Evolutionary conservation across 495 filamentous ascomycete species (phyloP).

Genomic region (Podospora anserina): DNA sequence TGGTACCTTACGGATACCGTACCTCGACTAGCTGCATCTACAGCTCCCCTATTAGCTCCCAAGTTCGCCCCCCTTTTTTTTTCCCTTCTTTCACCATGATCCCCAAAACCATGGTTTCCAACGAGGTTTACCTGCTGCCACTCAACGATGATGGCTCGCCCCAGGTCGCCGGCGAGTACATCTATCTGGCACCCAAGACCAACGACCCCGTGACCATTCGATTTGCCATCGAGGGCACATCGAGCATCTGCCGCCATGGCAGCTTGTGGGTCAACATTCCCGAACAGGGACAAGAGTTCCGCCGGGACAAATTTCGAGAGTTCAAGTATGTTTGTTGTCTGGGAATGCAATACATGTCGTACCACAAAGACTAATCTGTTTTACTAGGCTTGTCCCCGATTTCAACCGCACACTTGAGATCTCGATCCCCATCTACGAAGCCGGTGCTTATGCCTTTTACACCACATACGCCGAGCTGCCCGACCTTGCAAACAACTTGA

Average conservation of each 20-base stretch:
- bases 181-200: slow-evolving; percentile 78
- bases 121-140: slow-evolving; percentile 78
- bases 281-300: slow-evolving; percentile 66
- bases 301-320: slow-evolving; percentile 72
- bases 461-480: slow-evolving; percentile 88
- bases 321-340: slow-evolving; percentile 67
- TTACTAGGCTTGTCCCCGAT: slow-evolving; percentile 71
- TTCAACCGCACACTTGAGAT: slow-evolving; percentile 91
- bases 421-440: slow-evolving; percentile 73
- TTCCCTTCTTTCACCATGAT: slow-evolving; percentile 37
- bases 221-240: slow-evolving; percentile 93
- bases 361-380: neutral
- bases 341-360: neutral
- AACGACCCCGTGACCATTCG: slow-evolving; percentile 71
- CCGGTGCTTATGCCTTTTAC: slow-evolving; percentile 96
- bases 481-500: slow-evolving; percentile 59
- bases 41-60: slow-evolving; percentile 11
- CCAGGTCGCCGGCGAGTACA: slow-evolving; percentile 82
- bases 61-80: slow-evolving; percentile 1
- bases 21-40: slow-evolving; percentile 3
- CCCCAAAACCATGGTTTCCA: slow-evolving; percentile 52
- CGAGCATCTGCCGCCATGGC: slow-evolving; percentile 89
- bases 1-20: neutral
- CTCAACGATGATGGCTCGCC: slow-evolving; percentile 91
- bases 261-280: slow-evolving; percentile 97